These are phyloP conservation scores for Exophiala sideris DNA, from an alignment of 2,329 filamentous ascomycete genomes.

Conservation along the genomic window DNA sequence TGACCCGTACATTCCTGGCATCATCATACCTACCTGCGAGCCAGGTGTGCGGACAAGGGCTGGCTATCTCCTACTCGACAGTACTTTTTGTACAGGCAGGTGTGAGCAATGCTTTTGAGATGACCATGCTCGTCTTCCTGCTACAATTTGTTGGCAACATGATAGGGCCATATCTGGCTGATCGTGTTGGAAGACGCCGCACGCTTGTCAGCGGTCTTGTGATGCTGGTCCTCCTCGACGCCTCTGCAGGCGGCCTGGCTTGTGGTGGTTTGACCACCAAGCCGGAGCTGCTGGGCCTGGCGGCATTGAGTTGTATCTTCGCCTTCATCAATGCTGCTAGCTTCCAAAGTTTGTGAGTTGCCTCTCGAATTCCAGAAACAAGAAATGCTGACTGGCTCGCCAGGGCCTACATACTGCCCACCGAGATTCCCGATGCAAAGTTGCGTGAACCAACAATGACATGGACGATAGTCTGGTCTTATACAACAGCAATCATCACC, in stretches of 20 bases:
- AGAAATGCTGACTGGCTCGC: background rate
- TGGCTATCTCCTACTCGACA: conserved; percentile 38
- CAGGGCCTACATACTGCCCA: conserved; percentile 33
- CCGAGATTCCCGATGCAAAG: conserved; percentile 42
- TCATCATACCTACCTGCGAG: conserved; percentile 37
- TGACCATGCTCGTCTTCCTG: conserved; percentile 38
- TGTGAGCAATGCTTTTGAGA: conserved; percentile 33
- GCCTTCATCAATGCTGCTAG: conserved; percentile 39
- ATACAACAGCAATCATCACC: conserved; percentile 37
- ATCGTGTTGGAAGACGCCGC: conserved; percentile 35
- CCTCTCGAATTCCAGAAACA: background rate
- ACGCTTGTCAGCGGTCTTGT: conserved; percentile 37
- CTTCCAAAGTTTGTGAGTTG: conserved; percentile 35
- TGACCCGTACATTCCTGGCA: conserved; percentile 37
- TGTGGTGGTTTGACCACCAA: conserved; percentile 25
- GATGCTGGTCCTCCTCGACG: conserved; percentile 35
- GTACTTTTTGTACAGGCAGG: conserved; percentile 37
- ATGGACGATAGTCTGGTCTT: conserved; percentile 38
- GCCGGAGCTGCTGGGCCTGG: conserved; percentile 31
- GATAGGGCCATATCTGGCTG: conserved; percentile 35
- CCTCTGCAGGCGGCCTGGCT: conserved; percentile 35
- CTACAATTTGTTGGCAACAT: conserved; percentile 38
- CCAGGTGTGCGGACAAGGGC: conserved; percentile 38
- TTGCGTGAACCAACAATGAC: conserved; percentile 45
- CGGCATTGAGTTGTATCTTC: conserved; percentile 36